phyloP scores from a whole-genome alignment of 805 yeast species.

The Torulaspora microellipsoides region DNA sequence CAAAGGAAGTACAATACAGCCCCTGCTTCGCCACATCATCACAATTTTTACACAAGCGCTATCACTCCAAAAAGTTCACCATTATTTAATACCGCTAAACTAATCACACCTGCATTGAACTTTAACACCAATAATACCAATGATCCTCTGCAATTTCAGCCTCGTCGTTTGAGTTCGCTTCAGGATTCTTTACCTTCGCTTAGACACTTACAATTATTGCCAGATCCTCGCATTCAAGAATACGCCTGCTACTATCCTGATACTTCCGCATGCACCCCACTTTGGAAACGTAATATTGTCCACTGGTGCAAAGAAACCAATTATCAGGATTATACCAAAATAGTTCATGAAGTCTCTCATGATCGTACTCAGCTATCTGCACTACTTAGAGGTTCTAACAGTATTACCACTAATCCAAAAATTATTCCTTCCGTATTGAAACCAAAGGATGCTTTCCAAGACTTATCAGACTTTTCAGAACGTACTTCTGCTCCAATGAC shows the following conservation, averaged over 20 bases:
- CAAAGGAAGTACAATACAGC: slow-evolving; percentile 30
- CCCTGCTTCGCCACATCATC: slow-evolving; percentile 29
- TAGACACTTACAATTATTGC: slow-evolving; percentile 30
- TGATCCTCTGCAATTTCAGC: background rate
- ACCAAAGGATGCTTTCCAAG: slow-evolving; percentile 29
- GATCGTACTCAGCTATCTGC: slow-evolving; percentile 13
- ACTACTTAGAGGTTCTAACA: slow-evolving; percentile 4
- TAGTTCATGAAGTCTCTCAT: slow-evolving; percentile 18
- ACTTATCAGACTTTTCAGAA: slow-evolving; percentile 13
- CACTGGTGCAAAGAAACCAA: slow-evolving; percentile 34
- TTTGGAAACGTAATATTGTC: slow-evolving; percentile 31
- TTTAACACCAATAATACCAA: background rate
- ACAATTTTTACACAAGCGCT: slow-evolving; percentile 1
- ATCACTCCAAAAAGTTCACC: slow-evolving; percentile 29
- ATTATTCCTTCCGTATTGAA: slow-evolving; percentile 26
- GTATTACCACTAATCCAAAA: background rate
- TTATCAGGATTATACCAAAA: slow-evolving; percentile 30
- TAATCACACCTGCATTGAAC: slow-evolving; percentile 4
- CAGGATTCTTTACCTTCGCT: slow-evolving; percentile 30
- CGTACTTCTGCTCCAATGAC: slow-evolving; percentile 26
- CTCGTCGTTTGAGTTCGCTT: background rate
- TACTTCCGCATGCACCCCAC: slow-evolving; percentile 31
- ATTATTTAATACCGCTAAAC: slow-evolving; percentile 11
- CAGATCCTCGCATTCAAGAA: slow-evolving; percentile 30
- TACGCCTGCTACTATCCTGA: slow-evolving; percentile 33